Percentiles rank a stretch among this genome's conserved stretches.
Conservation (phyloP, 2,329 filamentous ascomycete genomes). For the Alternaria sp. region DNA sequence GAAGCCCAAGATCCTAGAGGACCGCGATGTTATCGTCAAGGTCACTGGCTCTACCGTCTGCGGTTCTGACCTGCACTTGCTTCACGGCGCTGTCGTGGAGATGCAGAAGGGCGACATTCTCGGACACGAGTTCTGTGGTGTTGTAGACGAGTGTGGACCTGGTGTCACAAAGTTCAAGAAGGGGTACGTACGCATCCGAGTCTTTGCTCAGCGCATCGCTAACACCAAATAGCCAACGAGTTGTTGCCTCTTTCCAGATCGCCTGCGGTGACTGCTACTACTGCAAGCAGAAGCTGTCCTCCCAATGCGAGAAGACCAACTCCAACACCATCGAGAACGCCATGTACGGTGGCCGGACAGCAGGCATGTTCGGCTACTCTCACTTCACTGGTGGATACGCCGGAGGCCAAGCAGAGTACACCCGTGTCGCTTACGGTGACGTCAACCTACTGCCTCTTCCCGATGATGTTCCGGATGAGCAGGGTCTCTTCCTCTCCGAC, state of each 20-base stretch:
- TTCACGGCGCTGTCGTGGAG: slow-evolving; percentile 57
- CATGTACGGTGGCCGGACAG: slow-evolving; percentile 80
- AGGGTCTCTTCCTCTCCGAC: slow-evolving; percentile 80
- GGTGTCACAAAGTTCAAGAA: slow-evolving; percentile 53
- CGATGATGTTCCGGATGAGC: slow-evolving; percentile 81
- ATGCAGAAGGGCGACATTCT: slow-evolving; percentile 59
- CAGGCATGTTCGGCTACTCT: slow-evolving; percentile 66
- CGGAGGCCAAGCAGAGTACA: slow-evolving; percentile 86
- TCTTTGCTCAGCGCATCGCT: background rate
- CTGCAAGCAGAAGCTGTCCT: slow-evolving; percentile 78
- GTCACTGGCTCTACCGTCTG: slow-evolving; percentile 72
- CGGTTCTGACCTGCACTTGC: slow-evolving; percentile 66
- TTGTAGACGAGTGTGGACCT: slow-evolving; percentile 55
- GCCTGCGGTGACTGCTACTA: slow-evolving; percentile 73
- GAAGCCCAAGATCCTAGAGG: slow-evolving; percentile 75
- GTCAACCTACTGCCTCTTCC: slow-evolving; percentile 83
- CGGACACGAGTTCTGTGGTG: slow-evolving; percentile 60
- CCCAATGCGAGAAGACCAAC: slow-evolving; percentile 82
- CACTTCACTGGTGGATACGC: slow-evolving; percentile 86
- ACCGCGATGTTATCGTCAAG: slow-evolving; percentile 78
- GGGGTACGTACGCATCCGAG: slow-evolving; percentile 31
- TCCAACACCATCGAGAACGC: slow-evolving; percentile 71
- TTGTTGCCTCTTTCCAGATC: slow-evolving; percentile 88
- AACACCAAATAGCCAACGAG: slow-evolving; percentile 57
- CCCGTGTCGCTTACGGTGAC: slow-evolving; percentile 79